These are phyloP conservation scores for Penicillium janthinellum DNA, from an alignment of 2,329 filamentous ascomycete species.

Conservation along the genomic window DNA sequence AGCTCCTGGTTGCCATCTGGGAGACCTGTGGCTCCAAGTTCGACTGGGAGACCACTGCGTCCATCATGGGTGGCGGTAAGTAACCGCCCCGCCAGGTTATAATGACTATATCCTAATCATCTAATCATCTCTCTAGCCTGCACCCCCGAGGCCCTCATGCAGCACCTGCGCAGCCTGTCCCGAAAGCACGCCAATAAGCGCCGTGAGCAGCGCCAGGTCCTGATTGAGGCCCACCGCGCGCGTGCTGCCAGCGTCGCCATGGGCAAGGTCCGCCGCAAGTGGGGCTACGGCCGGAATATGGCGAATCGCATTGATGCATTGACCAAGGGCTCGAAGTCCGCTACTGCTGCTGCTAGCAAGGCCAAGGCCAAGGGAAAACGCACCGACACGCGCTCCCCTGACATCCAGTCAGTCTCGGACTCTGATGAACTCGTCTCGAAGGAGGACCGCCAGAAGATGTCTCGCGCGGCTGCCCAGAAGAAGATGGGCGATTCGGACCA, in stretches of 20 bases:
- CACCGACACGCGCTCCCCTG: background rate
- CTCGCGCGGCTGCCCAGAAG: background rate
- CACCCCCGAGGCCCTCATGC: constrained; percentile 5
- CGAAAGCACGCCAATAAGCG: background rate
- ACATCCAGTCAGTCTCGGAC: background rate
- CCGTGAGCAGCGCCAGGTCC: background rate
- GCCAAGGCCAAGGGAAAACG: background rate
- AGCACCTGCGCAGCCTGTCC: background rate
- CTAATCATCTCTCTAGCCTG: background rate
- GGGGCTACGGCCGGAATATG: background rate
- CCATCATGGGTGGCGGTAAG: constrained; percentile 4
- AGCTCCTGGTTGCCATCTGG: constrained; percentile 1
- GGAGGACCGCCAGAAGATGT: background rate
- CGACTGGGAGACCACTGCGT: background rate
- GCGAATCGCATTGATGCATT: background rate
- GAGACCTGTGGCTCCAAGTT: background rate
- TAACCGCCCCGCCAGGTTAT: background rate
- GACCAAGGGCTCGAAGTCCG: background rate
- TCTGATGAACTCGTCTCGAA: background rate
- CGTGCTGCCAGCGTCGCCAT: background rate
- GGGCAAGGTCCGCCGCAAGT: background rate
- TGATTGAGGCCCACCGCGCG: background rate
- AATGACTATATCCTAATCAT: too few relatives aligned
- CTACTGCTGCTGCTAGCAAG: background rate
- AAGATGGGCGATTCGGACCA: background rate